Evolutionary conservation across 768 basidiomycete species (phyloP), one percentile per base, ranked within the genome.

Genomic region (Dendrothele bispora): DNA sequence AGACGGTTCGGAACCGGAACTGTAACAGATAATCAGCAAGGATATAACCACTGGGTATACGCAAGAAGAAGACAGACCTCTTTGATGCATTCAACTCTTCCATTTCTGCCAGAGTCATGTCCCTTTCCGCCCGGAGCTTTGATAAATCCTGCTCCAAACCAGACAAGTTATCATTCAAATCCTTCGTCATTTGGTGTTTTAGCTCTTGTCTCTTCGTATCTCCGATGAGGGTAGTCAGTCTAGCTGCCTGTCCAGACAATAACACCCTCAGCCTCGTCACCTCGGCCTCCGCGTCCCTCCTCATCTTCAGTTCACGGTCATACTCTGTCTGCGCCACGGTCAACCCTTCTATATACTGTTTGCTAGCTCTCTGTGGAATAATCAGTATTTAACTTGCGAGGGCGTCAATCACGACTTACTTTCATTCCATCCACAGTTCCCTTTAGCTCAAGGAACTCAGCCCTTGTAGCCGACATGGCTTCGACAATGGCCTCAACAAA

Each of bases 251-350:
- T 5, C 92, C 91, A 48, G 93, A 89, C 18, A 98, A 74, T 42
- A 95, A 75, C 25, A 92, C 83, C 35, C 91, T 74, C 21, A 99
- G 71, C 34, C 89, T 80, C 20, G 87, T 86, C 49, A 98, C 89
- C 68, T 98, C 94, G 0, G 90, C 86, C 67, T 98, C 94, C 1
- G 91, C 88, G 53, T 98, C 94, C 15, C 91, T 82, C 17, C 95
- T 81, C 18, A 86, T 83, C 48, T 88, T 84, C 28, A 94, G 75
- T 65, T 98, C 97, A 43, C 82, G 82, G 61, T 98, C 95, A 61
- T 95, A 98, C 61, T 98, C 97, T 35, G 87, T 86, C 56, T 94
- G 90, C 2, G 95, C 94, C 21, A 95, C 93, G 1, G 85, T 86
- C 34, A 99, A 72, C 34, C 97, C 97, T 52, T 94, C 88, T 46